These are phyloP conservation scores for Globisporangium solare DNA, from an alignment of 352 stramenopile genomes.

Conservation along the genomic window DNA sequence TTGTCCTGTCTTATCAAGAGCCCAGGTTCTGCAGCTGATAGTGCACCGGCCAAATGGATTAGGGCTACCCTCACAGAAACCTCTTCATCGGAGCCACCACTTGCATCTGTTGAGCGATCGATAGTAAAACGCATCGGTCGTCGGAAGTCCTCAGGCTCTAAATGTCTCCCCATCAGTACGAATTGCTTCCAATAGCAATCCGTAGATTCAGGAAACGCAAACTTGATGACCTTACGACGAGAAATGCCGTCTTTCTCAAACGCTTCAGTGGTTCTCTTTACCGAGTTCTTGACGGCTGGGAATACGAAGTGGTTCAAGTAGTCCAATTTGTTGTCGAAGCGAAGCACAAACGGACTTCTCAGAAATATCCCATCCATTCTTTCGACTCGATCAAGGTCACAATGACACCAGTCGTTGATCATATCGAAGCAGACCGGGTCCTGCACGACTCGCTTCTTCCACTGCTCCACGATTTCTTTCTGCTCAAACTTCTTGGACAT, in stretches of 20 bases:
- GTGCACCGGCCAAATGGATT: slow-evolving; percentile 25
- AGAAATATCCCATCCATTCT: slow-evolving; percentile 48
- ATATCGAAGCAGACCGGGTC: slow-evolving; percentile 51
- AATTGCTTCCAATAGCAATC: slow-evolving; percentile 51
- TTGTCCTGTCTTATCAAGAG: slow-evolving; percentile 22
- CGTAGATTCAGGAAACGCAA: slow-evolving; percentile 25
- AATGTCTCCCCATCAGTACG: slow-evolving; percentile 24
- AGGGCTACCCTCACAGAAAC: slow-evolving; percentile 35
- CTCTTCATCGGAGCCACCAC: slow-evolving; percentile 11
- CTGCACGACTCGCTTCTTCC: slow-evolving; percentile 33
- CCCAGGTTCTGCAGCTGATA: slow-evolving; percentile 28
- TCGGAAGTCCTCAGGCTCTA: slow-evolving; percentile 46
- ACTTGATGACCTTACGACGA: slow-evolving; percentile 27
- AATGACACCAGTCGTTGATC: slow-evolving; percentile 67
- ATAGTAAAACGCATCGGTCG: slow-evolving; percentile 39
- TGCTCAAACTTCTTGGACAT: slow-evolving; percentile 42
- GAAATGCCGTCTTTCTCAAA: background rate
- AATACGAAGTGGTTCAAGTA: slow-evolving; percentile 42
- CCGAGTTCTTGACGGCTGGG: slow-evolving; percentile 18
- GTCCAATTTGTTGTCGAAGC: slow-evolving; percentile 63
- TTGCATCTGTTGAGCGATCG: slow-evolving; percentile 10
- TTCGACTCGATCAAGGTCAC: slow-evolving; percentile 38
- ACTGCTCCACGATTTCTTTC: slow-evolving; percentile 39
- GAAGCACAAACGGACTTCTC: slow-evolving; percentile 44
- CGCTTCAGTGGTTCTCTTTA: background rate